Conservation (phyloP, 495 filamentous ascomycete genomes). For the Baudoinia panamericana region DNA sequence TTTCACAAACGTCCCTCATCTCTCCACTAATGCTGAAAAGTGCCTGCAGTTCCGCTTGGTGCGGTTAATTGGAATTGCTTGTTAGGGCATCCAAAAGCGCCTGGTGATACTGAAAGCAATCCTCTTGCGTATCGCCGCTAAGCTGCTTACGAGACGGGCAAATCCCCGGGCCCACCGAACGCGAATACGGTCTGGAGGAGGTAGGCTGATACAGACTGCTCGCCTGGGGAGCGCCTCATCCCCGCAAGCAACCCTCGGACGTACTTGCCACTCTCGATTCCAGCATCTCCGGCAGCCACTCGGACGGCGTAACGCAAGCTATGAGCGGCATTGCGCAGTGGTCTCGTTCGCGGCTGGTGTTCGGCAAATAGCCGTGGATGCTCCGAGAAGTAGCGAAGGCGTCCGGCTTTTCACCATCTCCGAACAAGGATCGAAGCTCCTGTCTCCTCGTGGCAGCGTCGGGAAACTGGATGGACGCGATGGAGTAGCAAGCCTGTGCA, state of each 20-base stretch:
- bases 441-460: neutral
- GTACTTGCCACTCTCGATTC: too few species aligned
- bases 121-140: constrained; percentile 12
- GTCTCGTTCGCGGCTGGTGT: too few species aligned
- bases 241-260: neutral
- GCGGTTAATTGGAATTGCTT: neutral
- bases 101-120: constrained; percentile 6
- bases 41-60: neutral
- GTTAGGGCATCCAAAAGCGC: constrained; percentile 1
- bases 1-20: neutral
- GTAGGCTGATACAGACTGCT: constrained; percentile 1
- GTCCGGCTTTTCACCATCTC: neutral
- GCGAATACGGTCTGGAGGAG: constrained; percentile 12
- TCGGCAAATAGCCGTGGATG: too few species aligned
- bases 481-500: constrained; percentile 8
- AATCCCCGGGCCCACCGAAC: neutral
- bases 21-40: constrained; percentile 7
- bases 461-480: constrained; percentile 7
- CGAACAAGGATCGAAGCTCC: neutral
- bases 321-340: too few species aligned
- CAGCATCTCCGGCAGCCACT: too few species aligned
- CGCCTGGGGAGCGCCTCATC: neutral
- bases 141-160: constrained; percentile 1
- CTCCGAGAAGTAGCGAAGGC: too few species aligned
- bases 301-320: too few species aligned